Base-by-base conservation (phyloP, 2,329 filamentous ascomycete species). In the Trichoderma gracile region DNA sequence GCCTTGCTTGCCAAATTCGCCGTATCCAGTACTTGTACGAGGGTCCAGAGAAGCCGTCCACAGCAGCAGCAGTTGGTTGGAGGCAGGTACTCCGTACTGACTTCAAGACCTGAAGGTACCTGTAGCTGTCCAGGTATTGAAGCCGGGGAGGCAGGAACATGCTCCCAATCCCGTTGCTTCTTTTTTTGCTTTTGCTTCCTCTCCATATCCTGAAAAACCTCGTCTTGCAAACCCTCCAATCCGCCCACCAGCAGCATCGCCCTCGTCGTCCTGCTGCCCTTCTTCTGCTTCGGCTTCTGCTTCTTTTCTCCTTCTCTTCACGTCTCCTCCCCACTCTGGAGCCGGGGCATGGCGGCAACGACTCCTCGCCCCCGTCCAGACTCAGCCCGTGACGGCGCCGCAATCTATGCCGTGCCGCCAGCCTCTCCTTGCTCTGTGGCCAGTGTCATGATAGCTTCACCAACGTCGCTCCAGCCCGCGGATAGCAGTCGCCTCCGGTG, bases 391-490 rank as follows among this genome's bases (percentile, higher is more conserved):
- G 58, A 62, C 58, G 43, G 58, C 60, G 40, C 43, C 52, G 50
- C 49, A 27, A 49, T 42, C 49, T 50, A 40, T 47, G 42, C 50
- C 49, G 25, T 25, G 30, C 59, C 50, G 43, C 43, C 60, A 63
- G 60, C 60, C 45, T 55, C 60, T 55, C 27, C 46, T 47, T 19
- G 17, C n/a, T 30, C 30, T 25, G 52, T 38, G 56, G 42, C 63
- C 65, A 49, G 63, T 67, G 63, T 62, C 63, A 67, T 67, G 65
- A 67, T 46, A 61, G 62, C 54, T 58, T 64, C 54, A 53, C 30
- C 62, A 56, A 38, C 49, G 25, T 46, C 59, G 19, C 23, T 27
- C 46, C 33, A 58, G 45, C 46, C 46, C 47, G 45, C 55, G 58
- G 49, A 58, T 53, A 14, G 33, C 33, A 33, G 53, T 57, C 23